phyloP scores from a whole-genome alignment of 495 filamentous ascomycete genomes.

The Opeltia flavorubescens region DNA sequence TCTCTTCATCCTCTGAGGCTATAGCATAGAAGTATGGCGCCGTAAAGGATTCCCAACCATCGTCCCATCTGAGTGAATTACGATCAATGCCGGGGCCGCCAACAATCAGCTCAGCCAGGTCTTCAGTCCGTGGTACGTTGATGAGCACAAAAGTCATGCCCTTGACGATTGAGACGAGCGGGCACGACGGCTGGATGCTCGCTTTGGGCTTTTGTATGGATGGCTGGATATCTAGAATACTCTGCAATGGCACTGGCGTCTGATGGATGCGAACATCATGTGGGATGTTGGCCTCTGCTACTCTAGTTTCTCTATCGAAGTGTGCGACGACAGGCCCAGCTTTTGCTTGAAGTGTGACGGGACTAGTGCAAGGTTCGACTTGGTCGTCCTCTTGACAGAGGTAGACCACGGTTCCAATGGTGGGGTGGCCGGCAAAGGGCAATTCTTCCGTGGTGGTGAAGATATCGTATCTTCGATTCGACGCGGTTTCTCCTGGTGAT shows the following conservation, averaged over 20 bases:
- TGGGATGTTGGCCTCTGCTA: conserved; percentile 40
- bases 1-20: conserved; percentile 12
- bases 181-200: conserved; percentile 14
- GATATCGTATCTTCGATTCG: conserved; percentile 38
- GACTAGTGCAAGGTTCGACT: conserved; percentile 5
- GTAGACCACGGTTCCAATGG: conserved; percentile 46
- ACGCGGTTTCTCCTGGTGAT: neutral
- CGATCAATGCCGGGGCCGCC: conserved; percentile 3
- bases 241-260: conserved; percentile 9
- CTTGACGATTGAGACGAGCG: conserved; percentile 49
- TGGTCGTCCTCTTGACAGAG: conserved; percentile 21
- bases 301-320: conserved; percentile 19
- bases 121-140: conserved; percentile 23
- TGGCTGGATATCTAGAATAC: conserved; percentile 20
- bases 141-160: conserved; percentile 54
- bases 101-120: conserved; percentile 17
- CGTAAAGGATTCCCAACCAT: conserved; percentile 40
- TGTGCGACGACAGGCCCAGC: conserved; percentile 39
- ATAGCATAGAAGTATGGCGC: conserved; percentile 42
- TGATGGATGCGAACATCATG: conserved; percentile 48
- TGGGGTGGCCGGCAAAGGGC: conserved; percentile 60
- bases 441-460: conserved; percentile 46
- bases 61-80: conserved; percentile 30
- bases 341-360: conserved; percentile 34
- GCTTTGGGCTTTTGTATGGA: conserved; percentile 10